phyloP scores from a whole-genome alignment of 1,284 basidiomycete species.

The Malassezia brasiliensis region DNA sequence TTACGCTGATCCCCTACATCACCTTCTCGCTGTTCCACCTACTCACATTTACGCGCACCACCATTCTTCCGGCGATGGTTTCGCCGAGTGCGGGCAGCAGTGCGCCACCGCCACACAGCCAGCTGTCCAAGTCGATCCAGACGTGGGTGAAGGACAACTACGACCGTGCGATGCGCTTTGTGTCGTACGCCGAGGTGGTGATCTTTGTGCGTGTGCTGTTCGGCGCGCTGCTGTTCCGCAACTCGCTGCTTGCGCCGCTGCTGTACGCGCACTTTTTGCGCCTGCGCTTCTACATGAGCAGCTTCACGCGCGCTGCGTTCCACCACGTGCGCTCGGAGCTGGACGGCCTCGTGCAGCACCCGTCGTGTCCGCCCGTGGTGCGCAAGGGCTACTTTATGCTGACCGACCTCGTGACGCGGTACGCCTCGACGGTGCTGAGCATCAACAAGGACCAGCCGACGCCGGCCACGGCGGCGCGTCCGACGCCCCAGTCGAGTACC shows the following conservation, averaged over 20 bases:
- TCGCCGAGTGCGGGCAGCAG: constrained; percentile 23
- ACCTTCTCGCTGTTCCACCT: constrained; percentile 49
- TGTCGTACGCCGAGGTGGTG: constrained; percentile 46
- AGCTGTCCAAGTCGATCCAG: constrained; percentile 38
- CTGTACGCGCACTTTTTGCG: constrained; percentile 45
- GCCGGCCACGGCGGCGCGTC: constrained; percentile 1
- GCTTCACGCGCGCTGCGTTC: constrained; percentile 44
- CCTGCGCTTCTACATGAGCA: constrained; percentile 46
- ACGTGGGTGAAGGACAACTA: constrained; percentile 48
- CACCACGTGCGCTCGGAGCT: constrained; percentile 36
- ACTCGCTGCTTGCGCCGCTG: constrained; percentile 42
- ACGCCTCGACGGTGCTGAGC: constrained; percentile 41
- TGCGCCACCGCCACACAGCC: constrained; percentile 18
- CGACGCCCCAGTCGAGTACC: constrained; percentile 6
- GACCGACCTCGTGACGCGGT: constrained; percentile 38
- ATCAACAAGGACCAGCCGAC: constrained; percentile 23
- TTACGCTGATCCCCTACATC: constrained; percentile 46
- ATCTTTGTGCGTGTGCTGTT: constrained; percentile 45
- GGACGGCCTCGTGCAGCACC: constrained; percentile 34
- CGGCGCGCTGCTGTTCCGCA: constrained; percentile 42
- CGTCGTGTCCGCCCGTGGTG: constrained; percentile 37
- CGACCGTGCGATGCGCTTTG: constrained; percentile 48
- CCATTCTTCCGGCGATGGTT: constrained; percentile 31
- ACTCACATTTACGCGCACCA: constrained; percentile 39
- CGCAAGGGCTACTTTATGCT: constrained; percentile 41